Base-by-base conservation (phyloP, 2,329 filamentous ascomycete genomes). In the Epichloe amarillans region DNA sequence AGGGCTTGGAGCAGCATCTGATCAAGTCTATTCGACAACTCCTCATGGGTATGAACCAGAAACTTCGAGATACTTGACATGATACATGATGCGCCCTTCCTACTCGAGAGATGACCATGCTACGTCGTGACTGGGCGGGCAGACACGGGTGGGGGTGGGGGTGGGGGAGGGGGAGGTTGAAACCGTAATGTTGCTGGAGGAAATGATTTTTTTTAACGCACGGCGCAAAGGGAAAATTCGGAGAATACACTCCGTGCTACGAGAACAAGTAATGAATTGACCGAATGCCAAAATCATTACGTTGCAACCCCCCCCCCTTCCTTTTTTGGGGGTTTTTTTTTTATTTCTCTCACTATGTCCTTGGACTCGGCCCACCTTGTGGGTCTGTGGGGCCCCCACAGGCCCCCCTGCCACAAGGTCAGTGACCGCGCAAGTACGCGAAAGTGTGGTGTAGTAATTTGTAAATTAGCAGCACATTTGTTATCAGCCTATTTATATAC, bases 11-110 rank as follows among this genome's bases (percentile, higher is more conserved):
- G 59, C 62, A 66, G 54, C 66, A 69, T 46, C 58, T 72, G 14
- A 70, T 72, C 54, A 66, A 66, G 51, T 68, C 67, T 10, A 63
- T 71, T 50, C 62, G 65, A 14, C 64, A 67, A 52, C 61, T 72
- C 8, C 59, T 72, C 19, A 58, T 58, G 23, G 67, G 68, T 3
- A 66, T 72, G 64, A 66, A 70, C 51, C 66, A 68, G 55, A 68
- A 68, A 54, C 53, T 69, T 33, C 60, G 59, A 33, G 58, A 56
- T n/a, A 50, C 52, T 14, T 52, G 21, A 33, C 15, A 17, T 17
- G 41, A 30, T 30, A 33, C 15, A 12, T 17, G 41, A 30, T 30
- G 30, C 8, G 3, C 8, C 8, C 10, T 30, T 30, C 8, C 11
- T 30, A 10, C 8, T 30, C 30, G 30, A 30, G 30, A 30, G 30